Conservation (phyloP, 1,284 basidiomycete species). For the Uromyces viciae-fabae region DNA sequence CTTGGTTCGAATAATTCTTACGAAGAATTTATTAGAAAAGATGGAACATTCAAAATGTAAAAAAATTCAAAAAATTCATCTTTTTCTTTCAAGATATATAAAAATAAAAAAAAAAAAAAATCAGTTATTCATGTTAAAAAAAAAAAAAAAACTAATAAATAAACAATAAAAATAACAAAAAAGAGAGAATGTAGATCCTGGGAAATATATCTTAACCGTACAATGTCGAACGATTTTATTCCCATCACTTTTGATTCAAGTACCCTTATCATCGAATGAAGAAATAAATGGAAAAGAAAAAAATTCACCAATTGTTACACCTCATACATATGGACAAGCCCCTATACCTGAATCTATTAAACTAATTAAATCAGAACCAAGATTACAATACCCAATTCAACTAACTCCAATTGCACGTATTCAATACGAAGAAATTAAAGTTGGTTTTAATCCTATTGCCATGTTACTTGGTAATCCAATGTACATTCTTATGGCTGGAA, state of each 20-base stretch:
- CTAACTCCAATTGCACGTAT: constrained; percentile 1
- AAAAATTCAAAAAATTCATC: neutral
- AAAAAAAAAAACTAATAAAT: too few relatives aligned
- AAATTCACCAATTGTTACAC: constrained; percentile 23
- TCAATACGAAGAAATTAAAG: constrained; percentile 26
- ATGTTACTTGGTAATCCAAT: constrained; percentile 38
- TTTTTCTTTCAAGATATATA: too few relatives aligned
- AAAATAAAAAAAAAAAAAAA: too few relatives aligned
- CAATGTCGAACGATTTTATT: constrained; percentile 13
- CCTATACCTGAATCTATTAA: neutral
- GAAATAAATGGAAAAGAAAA: too few relatives aligned
- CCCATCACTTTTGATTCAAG: constrained; percentile 18
- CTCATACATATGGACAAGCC: constrained; percentile 19
- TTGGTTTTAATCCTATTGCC: constrained; percentile 26
- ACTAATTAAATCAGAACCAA: neutral
- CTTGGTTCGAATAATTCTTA: neutral
- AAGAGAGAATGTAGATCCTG: constrained; percentile 30
- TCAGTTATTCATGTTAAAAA: too few relatives aligned
- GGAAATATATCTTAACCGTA: constrained; percentile 18
- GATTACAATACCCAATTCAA: constrained; percentile 27
- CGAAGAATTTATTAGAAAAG: constrained; percentile 22
- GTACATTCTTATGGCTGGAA: constrained; percentile 35
- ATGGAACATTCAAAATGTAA: constrained; percentile 30
- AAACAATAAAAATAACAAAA: too few relatives aligned
- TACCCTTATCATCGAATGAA: neutral